Percentiles rank a stretch among this genome's conserved stretches.
phyloP scores from a whole-genome alignment of 2,329 filamentous ascomycete species.

The Penicillium paneum region DNA sequence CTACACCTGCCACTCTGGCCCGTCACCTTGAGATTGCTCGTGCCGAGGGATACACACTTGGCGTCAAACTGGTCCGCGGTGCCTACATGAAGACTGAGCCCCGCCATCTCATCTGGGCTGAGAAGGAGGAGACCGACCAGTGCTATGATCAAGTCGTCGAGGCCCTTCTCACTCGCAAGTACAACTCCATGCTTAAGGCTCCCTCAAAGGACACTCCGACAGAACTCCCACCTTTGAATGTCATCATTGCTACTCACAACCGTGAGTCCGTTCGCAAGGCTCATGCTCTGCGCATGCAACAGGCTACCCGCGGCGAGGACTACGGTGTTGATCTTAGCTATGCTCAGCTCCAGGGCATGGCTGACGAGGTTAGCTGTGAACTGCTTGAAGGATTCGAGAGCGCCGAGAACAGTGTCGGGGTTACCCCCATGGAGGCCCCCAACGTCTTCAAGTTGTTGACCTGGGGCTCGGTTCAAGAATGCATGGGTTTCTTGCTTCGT shows the following conservation, averaged over 20 bases:
- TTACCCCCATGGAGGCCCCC: conserved; percentile 36
- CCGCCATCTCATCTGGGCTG: conserved; percentile 45
- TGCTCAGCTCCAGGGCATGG: conserved; percentile 91
- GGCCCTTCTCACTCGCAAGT: conserved; percentile 56
- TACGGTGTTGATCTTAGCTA: conserved; percentile 54
- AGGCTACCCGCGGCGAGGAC: conserved; percentile 46
- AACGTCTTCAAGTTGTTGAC: conserved; percentile 59
- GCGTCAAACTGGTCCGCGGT: conserved; percentile 53
- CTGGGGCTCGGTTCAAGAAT: conserved; percentile 60
- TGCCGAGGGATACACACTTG: conserved; percentile 49
- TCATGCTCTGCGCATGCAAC: conserved; percentile 43
- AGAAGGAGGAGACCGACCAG: conserved; percentile 47
- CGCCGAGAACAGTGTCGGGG: conserved; percentile 21
- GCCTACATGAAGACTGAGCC: conserved; percentile 53
- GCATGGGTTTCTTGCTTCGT: conserved; percentile 59
- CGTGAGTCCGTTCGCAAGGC: conserved; percentile 52
- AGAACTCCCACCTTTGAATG: conserved; percentile 45
- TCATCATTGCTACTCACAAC: conserved; percentile 62
- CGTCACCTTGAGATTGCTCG: conserved; percentile 47
- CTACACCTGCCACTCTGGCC: conserved; percentile 45
- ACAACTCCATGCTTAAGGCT: conserved; percentile 53
- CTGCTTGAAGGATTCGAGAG: conserved; percentile 47
- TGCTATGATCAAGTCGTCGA: conserved; percentile 58
- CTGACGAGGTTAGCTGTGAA: conserved; percentile 75
- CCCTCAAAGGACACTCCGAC: conserved; percentile 38